Conservation (phyloP, 164 flowering plant genomes). For the Brasenia schreberi region DNA sequence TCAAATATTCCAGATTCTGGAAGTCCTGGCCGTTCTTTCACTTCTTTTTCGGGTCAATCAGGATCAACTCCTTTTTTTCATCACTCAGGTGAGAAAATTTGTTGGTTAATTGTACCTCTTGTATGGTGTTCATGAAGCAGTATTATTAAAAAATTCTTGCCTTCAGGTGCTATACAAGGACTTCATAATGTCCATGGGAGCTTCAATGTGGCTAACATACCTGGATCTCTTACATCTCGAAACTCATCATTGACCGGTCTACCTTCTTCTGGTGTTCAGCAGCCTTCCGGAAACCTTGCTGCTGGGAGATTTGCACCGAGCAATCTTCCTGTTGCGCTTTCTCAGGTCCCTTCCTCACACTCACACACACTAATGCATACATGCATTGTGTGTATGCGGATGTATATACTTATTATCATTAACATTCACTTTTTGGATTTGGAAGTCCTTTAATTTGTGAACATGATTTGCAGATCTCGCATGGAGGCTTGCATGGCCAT, state of each 20-base stretch:
- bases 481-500: slow-evolving; percentile 69
- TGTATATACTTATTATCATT: no score
- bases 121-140: background rate
- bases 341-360: slow-evolving; percentile 44
- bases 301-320: slow-evolving; percentile 76
- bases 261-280: slow-evolving; percentile 69
- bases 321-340: slow-evolving; percentile 64
- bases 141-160: background rate
- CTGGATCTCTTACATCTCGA: slow-evolving; percentile 57
- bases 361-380: background rate
- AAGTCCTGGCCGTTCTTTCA: slow-evolving; percentile 45
- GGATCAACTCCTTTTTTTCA: slow-evolving; percentile 65
- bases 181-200: slow-evolving; percentile 66
- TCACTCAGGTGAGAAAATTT: slow-evolving; percentile 39
- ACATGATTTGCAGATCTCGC: slow-evolving; percentile 45
- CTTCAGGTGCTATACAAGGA: slow-evolving; percentile 53
- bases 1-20: slow-evolving; percentile 61
- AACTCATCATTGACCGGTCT: slow-evolving; percentile 46
- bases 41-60: slow-evolving; percentile 68
- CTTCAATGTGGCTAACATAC: slow-evolving; percentile 62
- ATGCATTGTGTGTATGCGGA: no score
- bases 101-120: background rate
- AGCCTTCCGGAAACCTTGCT: slow-evolving; percentile 61
- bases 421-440: background rate
- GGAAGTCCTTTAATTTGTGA: background rate